These are phyloP conservation scores for Crithidia brevicula DNA, from an alignment of 208 protist species.

Conservation along the genomic window DNA sequence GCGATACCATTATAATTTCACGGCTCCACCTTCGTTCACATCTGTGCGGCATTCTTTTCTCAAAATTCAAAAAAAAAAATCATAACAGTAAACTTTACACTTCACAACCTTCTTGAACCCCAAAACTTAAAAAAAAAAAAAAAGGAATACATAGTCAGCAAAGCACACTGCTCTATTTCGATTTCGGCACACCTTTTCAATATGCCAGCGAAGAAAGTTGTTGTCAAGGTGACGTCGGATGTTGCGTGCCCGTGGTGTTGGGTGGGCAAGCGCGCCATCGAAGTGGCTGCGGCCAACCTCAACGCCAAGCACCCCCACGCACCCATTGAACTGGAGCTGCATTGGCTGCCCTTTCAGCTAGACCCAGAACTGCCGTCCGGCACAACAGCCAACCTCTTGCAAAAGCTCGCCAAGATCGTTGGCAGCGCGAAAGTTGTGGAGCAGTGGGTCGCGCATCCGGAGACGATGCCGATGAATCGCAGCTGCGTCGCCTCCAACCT, in stretches of 20 bases:
- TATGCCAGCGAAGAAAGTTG: conserved; percentile 18
- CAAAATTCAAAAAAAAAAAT: neutral
- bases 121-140: neutral
- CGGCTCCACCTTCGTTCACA: too few relatives aligned
- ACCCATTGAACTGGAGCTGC: conserved; percentile 36
- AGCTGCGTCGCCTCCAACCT: conserved; percentile 31
- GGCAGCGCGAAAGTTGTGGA: conserved; percentile 23
- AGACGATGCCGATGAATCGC: conserved; percentile 50
- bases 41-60: neutral
- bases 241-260: conserved; percentile 52
- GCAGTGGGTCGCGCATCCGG: conserved; percentile 36
- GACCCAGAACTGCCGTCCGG: conserved; percentile 21
- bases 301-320: conserved; percentile 16
- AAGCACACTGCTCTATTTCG: neutral
- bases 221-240: conserved; percentile 42
- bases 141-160: neutral
- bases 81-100: too few relatives aligned
- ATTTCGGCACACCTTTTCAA: neutral
- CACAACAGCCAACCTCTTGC: conserved; percentile 10
- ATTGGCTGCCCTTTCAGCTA: conserved; percentile 51
- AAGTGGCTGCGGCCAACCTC: conserved; percentile 34
- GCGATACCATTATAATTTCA: too few relatives aligned
- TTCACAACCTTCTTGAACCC: too few relatives aligned
- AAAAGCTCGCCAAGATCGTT: conserved; percentile 16
- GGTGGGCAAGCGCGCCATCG: conserved; percentile 54